Evolutionary conservation across 768 basidiomycete genomes (phyloP).

Genomic region (Suillus fuscotomentosus): DNA sequence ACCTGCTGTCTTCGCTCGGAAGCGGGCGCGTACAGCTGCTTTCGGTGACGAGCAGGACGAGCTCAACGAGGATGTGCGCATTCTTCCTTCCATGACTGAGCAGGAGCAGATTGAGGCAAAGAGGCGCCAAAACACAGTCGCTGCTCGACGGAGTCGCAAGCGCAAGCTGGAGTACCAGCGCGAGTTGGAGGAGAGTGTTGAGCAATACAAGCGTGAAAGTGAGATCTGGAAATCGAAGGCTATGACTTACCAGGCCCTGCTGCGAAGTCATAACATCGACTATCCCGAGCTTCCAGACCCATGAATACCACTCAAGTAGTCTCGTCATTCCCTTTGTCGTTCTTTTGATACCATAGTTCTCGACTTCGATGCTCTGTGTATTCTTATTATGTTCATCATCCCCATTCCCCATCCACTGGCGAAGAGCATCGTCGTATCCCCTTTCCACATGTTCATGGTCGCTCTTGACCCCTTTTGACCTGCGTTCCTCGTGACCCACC

Average conservation of each 20-base stretch:
- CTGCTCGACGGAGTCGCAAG: slow-evolving; percentile 76
- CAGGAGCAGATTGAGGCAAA: slow-evolving; percentile 75
- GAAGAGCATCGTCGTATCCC: slow-evolving; percentile 57
- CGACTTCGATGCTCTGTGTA: slow-evolving; percentile 46
- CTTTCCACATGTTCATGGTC: slow-evolving; percentile 12
- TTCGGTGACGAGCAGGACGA: slow-evolving; percentile 55
- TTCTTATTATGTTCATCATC: slow-evolving; percentile 20
- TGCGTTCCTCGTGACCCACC: background rate
- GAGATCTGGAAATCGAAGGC: slow-evolving; percentile 65
- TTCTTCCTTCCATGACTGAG: slow-evolving; percentile 46
- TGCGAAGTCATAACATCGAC: slow-evolving; percentile 55
- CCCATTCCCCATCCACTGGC: slow-evolving; percentile 44
- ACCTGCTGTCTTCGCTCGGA: slow-evolving; percentile 67
- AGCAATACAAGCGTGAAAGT: slow-evolving; percentile 52
- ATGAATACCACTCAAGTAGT: slow-evolving; percentile 14
- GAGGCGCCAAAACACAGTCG: slow-evolving; percentile 81
- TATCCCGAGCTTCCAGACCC: slow-evolving; percentile 47
- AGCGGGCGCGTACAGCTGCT: slow-evolving; percentile 50
- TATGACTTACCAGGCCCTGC: slow-evolving; percentile 44
- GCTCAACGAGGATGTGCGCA: slow-evolving; percentile 39
- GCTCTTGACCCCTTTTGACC: background rate
- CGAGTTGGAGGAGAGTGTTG: slow-evolving; percentile 57
- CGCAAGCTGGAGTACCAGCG: slow-evolving; percentile 71
- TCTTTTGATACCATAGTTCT: slow-evolving; percentile 3
- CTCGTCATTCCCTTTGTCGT: slow-evolving; percentile 12